Conservation (phyloP, 306 rosid species). For the Cicer chorassanicum region DNA sequence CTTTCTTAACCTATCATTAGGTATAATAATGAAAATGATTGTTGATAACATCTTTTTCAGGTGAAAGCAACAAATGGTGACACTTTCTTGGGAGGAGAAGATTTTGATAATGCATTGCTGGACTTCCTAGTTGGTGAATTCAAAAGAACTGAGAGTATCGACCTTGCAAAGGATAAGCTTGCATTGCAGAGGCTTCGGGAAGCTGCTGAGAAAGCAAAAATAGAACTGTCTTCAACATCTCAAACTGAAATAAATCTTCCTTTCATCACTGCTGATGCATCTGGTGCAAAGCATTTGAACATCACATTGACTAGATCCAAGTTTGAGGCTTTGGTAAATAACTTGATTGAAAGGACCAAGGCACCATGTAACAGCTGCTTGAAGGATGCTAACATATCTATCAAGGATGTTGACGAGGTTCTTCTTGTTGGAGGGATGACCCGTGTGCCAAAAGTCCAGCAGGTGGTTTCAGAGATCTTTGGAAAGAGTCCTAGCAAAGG, state of each 20-base stretch:
- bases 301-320: slow-evolving; percentile 87
- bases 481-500: slow-evolving; percentile 94
- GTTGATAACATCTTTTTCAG: slow-evolving; percentile 46
- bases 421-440: slow-evolving; percentile 98
- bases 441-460: slow-evolving; percentile 93
- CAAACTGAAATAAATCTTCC: slow-evolving; percentile 94
- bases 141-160: slow-evolving; percentile 78
- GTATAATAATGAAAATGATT: not conserved
- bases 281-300: slow-evolving; percentile 92
- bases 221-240: slow-evolving; percentile 89
- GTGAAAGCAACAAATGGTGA: slow-evolving; percentile 97
- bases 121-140: slow-evolving; percentile 83
- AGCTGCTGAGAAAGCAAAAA: slow-evolving; percentile 97
- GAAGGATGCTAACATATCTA: slow-evolving; percentile 81
- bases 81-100: slow-evolving; percentile 96
- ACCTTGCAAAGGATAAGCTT: slow-evolving; percentile 83
- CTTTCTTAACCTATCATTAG: not conserved
- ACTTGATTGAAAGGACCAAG: slow-evolving; percentile 86
- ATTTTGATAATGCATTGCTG: slow-evolving; percentile 84
- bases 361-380: slow-evolving; percentile 86
- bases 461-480: slow-evolving; percentile 72
- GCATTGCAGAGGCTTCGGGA: slow-evolving; percentile 97
- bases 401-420: slow-evolving; percentile 91
- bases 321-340: slow-evolving; percentile 75
- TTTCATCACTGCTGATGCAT: slow-evolving; percentile 90